These are phyloP conservation scores for Aureobasidium sp. DNA, from an alignment of 2,329 filamentous ascomycete species.

Conservation along the genomic window DNA sequence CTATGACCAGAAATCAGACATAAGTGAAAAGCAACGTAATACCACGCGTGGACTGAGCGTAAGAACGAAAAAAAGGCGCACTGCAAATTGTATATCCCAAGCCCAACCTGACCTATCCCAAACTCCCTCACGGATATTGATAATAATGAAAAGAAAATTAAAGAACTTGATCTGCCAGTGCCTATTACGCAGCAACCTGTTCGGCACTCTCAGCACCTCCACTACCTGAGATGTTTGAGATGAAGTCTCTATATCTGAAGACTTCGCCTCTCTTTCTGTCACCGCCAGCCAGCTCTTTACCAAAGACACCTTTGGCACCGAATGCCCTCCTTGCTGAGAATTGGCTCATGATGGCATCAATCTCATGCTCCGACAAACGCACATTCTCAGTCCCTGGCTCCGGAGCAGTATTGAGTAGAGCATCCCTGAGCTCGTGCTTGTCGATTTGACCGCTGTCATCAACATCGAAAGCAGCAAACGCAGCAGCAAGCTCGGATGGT, in stretches of 20 bases:
- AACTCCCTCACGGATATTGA: not conserved
- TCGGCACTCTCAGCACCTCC: slow-evolving; percentile 20
- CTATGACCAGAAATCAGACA: too few relatives aligned
- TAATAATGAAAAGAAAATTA: not conserved
- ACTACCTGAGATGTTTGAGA: slow-evolving; percentile 45
- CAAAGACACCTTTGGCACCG: slow-evolving; percentile 50
- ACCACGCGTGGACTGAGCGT: not conserved
- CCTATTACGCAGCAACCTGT: not conserved
- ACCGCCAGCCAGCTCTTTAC: slow-evolving; percentile 31
- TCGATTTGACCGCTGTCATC: slow-evolving; percentile 93
- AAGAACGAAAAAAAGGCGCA: not conserved
- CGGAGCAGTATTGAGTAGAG: slow-evolving; percentile 72
- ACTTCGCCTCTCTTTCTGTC: slow-evolving; percentile 66
- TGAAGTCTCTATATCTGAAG: slow-evolving; percentile 90
- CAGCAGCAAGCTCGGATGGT: slow-evolving; percentile 72
- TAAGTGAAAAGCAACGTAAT: too few relatives aligned
- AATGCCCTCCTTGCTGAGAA: slow-evolving; percentile 82
- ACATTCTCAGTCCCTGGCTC: slow-evolving; percentile 58
- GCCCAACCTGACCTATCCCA: not conserved
- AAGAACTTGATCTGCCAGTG: not conserved
- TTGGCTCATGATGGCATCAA: slow-evolving; percentile 79
- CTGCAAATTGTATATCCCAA: not conserved
- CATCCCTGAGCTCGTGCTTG: slow-evolving; percentile 71
- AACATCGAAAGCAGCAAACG: slow-evolving; percentile 91
- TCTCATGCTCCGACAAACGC: slow-evolving; percentile 61